phyloP scores from a whole-genome alignment of 2,329 filamentous ascomycete species.

The Mariannaea elegans region DNA sequence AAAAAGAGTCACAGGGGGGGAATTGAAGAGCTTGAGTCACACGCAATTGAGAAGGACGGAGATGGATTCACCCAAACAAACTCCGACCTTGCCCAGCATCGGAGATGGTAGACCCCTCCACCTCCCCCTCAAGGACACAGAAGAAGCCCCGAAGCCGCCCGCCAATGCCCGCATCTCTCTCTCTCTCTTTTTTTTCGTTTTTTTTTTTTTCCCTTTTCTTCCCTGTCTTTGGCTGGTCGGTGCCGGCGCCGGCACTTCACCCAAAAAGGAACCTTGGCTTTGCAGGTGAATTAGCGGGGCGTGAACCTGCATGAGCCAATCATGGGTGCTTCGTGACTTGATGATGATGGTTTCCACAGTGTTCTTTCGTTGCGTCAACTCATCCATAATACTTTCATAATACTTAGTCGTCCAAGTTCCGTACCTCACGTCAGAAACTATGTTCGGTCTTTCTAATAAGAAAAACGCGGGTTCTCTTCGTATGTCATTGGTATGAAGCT shows the following conservation, averaged over 20 bases:
- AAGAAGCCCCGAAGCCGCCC: constrained; percentile 1
- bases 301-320: background rate
- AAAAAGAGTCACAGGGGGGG: background rate
- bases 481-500: too few species aligned
- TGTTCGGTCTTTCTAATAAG: too few species aligned
- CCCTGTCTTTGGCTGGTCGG: too few species aligned
- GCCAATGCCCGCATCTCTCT: background rate
- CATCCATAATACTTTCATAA: background rate
- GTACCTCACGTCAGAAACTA: too few species aligned
- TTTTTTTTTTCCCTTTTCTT: background rate
- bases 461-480: too few species aligned
- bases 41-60: background rate
- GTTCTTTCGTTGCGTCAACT: background rate
- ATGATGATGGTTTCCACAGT: background rate
- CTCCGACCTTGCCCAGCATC: background rate
- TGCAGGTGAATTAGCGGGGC: background rate
- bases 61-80: background rate
- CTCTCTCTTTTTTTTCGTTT: background rate
- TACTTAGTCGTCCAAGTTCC: background rate
- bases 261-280: background rate
- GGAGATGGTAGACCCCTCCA: too few species aligned
- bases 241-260: background rate
- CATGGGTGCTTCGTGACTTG: background rate
- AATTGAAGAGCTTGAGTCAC: constrained; percentile 5
- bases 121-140: background rate